Evolutionary conservation across 2,329 filamentous ascomycete genomes (phyloP).

Genomic region (Celoporthe dispersa): DNA sequence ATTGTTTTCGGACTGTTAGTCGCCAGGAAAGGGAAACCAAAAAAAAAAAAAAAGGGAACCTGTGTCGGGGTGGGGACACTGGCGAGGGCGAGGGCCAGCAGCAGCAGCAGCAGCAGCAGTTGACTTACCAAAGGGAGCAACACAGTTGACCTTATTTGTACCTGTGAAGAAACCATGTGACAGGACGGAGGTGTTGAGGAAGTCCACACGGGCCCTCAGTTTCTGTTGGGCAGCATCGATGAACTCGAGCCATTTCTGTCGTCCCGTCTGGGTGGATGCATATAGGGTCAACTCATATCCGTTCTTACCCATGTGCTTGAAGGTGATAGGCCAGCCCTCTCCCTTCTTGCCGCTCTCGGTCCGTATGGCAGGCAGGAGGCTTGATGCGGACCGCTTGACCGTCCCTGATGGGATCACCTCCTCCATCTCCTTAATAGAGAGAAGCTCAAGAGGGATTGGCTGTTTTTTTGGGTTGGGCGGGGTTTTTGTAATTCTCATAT

Average conservation of each 20-base stretch:
- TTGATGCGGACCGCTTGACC: slow-evolving; percentile 85
- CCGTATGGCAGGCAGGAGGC: slow-evolving; percentile 67
- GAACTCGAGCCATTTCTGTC: slow-evolving; percentile 96
- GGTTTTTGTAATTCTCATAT: too few species aligned
- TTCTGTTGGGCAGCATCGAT: slow-evolving; percentile 90
- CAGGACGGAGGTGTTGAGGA: slow-evolving; percentile 76
- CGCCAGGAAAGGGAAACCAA: too few species aligned
- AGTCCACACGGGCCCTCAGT: slow-evolving; percentile 84
- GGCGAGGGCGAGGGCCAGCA: too few species aligned
- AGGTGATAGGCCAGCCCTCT: slow-evolving; percentile 92
- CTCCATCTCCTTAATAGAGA: slow-evolving; percentile 96
- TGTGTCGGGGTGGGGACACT: too few species aligned
- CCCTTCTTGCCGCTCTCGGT: slow-evolving; percentile 61
- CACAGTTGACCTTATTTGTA: slow-evolving; percentile 88
- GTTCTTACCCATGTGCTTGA: slow-evolving; percentile 92
- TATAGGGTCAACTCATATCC: slow-evolving; percentile 92
- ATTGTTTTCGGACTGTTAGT: slow-evolving; percentile 30
- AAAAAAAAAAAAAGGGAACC: too few species aligned
- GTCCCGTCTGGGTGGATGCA: slow-evolving; percentile 80
- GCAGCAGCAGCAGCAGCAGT: not conserved
- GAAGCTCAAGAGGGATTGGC: slow-evolving; percentile 90
- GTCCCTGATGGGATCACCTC: slow-evolving; percentile 85
- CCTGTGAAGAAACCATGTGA: slow-evolving; percentile 64
- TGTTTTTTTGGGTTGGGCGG: too few species aligned
- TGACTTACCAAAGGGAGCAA: slow-evolving; percentile 81